Evolutionary conservation across 1,284 basidiomycete species (phyloP).

Genomic region (Ceratobasidium sp.): DNA sequence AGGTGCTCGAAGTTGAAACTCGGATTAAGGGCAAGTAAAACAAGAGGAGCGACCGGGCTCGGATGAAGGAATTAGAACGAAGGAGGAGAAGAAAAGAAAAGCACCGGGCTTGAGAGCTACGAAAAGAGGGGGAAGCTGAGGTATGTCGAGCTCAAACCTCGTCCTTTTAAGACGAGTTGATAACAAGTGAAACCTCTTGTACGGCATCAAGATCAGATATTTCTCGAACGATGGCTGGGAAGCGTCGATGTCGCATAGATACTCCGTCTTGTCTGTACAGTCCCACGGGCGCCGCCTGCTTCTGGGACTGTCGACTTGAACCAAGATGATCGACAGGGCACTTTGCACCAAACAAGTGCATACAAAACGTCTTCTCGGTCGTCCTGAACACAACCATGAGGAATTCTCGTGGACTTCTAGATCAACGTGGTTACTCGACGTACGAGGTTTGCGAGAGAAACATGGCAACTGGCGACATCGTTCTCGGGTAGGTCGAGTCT

Average conservation of each 20-base stretch:
- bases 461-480: too few species aligned
- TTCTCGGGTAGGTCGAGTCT: too few species aligned
- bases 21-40: too few species aligned
- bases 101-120: constrained; percentile 2
- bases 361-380: not conserved
- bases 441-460: not conserved
- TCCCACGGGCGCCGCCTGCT: too few species aligned
- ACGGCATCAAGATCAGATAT: constrained; percentile 1
- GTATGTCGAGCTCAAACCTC: not conserved
- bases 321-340: constrained; percentile 11
- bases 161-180: not conserved
- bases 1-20: not conserved
- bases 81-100: not conserved
- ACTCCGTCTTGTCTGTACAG: not conserved
- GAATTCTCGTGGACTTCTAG: constrained; percentile 9
- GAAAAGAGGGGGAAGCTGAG: not conserved
- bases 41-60: too few species aligned
- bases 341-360: not conserved
- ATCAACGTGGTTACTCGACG: constrained; percentile 13
- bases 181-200: too few species aligned
- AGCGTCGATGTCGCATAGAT: not conserved
- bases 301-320: not conserved
- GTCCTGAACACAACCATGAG: not conserved
- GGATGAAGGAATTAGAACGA: not conserved
- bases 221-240: constrained; percentile 1